These are phyloP conservation scores for Paxillus ammoniavirescens DNA, from an alignment of 768 basidiomycete genomes.

Conservation along the genomic window DNA sequence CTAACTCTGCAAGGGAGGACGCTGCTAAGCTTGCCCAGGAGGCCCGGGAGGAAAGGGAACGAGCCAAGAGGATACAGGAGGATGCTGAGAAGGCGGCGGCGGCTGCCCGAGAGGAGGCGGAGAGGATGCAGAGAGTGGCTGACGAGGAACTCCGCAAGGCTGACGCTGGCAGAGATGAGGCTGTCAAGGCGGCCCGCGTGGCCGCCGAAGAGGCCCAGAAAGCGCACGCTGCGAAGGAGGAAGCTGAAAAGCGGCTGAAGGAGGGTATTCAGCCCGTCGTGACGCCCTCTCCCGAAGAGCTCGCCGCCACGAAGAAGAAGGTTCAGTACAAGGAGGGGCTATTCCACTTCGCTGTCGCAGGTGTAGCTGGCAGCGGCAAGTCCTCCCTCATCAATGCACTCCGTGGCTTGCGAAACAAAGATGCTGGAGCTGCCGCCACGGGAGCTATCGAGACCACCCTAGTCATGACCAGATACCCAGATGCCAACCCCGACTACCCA, in stretches of 20 bases:
- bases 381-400: slow-evolving; percentile 37
- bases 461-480: slow-evolving; percentile 23
- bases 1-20: slow-evolving; percentile 8
- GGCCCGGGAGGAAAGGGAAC: slow-evolving; percentile 14
- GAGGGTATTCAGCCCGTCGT: slow-evolving; percentile 27
- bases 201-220: slow-evolving; percentile 15
- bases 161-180: slow-evolving; percentile 3
- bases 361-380: slow-evolving; percentile 35
- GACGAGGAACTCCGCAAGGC: slow-evolving; percentile 13
- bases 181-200: slow-evolving; percentile 3
- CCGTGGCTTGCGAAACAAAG: slow-evolving; percentile 25
- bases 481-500: slow-evolving; percentile 15
- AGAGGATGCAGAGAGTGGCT: slow-evolving; percentile 4
- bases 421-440: slow-evolving; percentile 24
- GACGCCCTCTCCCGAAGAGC: slow-evolving; percentile 20
- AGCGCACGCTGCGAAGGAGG: slow-evolving; percentile 7
- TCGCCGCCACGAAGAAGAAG: slow-evolving; percentile 11
- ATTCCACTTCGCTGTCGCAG: slow-evolving; percentile 34
- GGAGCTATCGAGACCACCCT: slow-evolving; percentile 32
- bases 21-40: slow-evolving; percentile 1
- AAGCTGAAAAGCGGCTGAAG: slow-evolving; percentile 18
- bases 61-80: slow-evolving; percentile 9
- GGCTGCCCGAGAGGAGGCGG: slow-evolving; percentile 12
- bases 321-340: slow-evolving; percentile 23
- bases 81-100: slow-evolving; percentile 15